Percentiles rank a stretch among this genome's conserved stretches.
Evolutionary conservation across 768 basidiomycete genomes (phyloP).

Genomic region (Sarcomyxa edulis): DNA sequence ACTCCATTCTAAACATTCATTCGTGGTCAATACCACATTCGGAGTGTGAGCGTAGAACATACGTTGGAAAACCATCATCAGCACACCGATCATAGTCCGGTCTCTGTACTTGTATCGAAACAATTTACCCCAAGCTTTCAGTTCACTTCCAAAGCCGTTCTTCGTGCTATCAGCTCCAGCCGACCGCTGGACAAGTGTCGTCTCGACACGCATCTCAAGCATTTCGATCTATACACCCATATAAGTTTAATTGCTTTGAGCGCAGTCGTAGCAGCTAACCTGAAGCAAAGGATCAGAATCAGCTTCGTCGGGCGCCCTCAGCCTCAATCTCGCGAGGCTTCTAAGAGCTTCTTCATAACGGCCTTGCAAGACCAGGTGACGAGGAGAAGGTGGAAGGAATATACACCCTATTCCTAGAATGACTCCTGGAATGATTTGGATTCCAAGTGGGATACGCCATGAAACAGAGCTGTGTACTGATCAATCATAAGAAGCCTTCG

Average conservation of each 20-base stretch:
- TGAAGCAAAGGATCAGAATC: conserved; percentile 46
- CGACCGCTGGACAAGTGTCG: conserved; percentile 40
- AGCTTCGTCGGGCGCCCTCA: conserved; percentile 40
- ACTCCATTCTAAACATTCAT: conserved; percentile 67
- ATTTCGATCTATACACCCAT: conserved; percentile 50
- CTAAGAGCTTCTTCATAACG: conserved; percentile 49
- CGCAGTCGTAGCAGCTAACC: conserved; percentile 19
- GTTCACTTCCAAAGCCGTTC: conserved; percentile 24
- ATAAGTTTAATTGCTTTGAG: background rate
- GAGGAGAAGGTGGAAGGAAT: conserved; percentile 57
- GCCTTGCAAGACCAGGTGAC: conserved; percentile 49
- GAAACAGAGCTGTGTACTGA: conserved; percentile 61
- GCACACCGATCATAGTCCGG: conserved; percentile 64
- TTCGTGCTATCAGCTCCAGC: conserved; percentile 15
- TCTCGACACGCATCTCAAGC: conserved; percentile 71
- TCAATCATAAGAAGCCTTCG: background rate
- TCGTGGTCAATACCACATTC: background rate
- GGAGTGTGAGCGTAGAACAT: conserved; percentile 16
- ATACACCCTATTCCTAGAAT: conserved; percentile 59
- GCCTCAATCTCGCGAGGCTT: conserved; percentile 53
- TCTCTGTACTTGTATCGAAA: conserved; percentile 48
- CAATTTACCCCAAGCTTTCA: conserved; percentile 49
- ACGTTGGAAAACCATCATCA: conserved; percentile 86
- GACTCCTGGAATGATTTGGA: conserved; percentile 68
- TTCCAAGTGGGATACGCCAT: conserved; percentile 73